Evolutionary conservation across 2,329 filamentous ascomycete genomes (phyloP).

Genomic region (Fusarium kyushuense): DNA sequence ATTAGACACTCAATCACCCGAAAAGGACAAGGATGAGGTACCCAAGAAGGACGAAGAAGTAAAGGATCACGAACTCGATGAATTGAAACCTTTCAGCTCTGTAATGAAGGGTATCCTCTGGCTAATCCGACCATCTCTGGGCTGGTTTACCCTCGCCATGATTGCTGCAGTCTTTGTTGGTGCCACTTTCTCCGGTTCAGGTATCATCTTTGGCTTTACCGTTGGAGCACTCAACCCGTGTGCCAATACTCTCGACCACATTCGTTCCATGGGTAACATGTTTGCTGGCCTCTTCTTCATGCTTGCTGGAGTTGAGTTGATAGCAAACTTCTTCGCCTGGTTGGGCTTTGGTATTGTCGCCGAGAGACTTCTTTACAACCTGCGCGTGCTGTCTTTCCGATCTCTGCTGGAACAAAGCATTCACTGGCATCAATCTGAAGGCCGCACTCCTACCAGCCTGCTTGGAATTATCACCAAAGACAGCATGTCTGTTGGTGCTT

Average conservation of each 20-base stretch:
- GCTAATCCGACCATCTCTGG: constrained; percentile 55
- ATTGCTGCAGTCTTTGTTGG: constrained; percentile 65
- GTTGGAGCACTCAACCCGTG: constrained; percentile 61
- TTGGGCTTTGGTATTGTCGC: constrained; percentile 62
- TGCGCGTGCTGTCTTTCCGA: constrained; percentile 69
- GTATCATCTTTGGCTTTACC: constrained; percentile 61
- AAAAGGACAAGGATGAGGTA: constrained; percentile 2
- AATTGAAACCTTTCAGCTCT: constrained; percentile 53
- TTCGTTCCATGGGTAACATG: constrained; percentile 57
- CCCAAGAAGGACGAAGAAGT: constrained; percentile 41
- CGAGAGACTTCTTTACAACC: constrained; percentile 72
- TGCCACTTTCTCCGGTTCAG: constrained; percentile 64
- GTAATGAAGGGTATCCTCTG: constrained; percentile 54
- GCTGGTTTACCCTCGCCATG: constrained; percentile 56
- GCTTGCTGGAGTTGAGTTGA: constrained; percentile 59
- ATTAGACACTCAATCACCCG: constrained; percentile 2
- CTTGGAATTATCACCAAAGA: constrained; percentile 77
- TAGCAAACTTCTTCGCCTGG: constrained; percentile 68
- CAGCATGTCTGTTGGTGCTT: constrained; percentile 71
- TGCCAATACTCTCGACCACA: constrained; percentile 52
- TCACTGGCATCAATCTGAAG: constrained; percentile 75
- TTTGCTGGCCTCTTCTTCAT: constrained; percentile 68
- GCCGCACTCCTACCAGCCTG: constrained; percentile 70
- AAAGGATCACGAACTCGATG: constrained; percentile 54
- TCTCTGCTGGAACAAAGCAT: constrained; percentile 74